These are phyloP conservation scores for Benincasa hispida DNA, from an alignment of 306 rosid genomes.

Conservation along the genomic window DNA sequence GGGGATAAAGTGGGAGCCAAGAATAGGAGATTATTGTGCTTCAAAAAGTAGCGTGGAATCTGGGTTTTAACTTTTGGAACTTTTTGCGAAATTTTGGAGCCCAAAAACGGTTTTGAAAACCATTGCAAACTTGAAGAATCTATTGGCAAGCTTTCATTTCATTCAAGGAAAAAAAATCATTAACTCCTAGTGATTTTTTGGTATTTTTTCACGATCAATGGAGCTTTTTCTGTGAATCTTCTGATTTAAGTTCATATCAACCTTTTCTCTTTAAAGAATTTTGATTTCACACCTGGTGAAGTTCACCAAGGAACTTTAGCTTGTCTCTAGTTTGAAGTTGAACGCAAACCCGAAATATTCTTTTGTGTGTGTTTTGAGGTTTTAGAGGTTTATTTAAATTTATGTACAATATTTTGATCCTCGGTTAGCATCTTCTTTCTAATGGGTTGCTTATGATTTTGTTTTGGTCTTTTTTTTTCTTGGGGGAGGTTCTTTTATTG, in stretches of 20 bases:
- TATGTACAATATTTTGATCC: too few species aligned
- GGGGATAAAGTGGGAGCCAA: neutral
- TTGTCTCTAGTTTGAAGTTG: neutral
- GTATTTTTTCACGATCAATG: too few species aligned
- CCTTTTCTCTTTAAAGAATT: neutral
- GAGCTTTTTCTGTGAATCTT: neutral
- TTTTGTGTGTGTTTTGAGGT: neutral
- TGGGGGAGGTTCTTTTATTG: too few species aligned
- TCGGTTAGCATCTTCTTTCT: too few species aligned
- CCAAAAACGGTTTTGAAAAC: neutral
- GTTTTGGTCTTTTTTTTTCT: too few species aligned
- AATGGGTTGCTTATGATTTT: too few species aligned
- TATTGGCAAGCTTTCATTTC: neutral
- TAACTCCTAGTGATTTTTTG: neutral
- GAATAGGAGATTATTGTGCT: neutral
- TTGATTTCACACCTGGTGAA: neutral
- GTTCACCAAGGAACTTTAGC: neutral
- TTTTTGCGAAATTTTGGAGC: conserved; percentile 1
- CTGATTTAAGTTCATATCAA: neutral
- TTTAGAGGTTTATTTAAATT: too few species aligned
- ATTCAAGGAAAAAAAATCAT: neutral
- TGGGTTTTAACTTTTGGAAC: neutral
- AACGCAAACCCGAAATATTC: neutral
- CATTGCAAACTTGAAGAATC: neutral
- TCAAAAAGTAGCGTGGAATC: neutral